phyloP scores from a whole-genome alignment of 768 basidiomycete genomes.

The Pleurotus eryngii region DNA sequence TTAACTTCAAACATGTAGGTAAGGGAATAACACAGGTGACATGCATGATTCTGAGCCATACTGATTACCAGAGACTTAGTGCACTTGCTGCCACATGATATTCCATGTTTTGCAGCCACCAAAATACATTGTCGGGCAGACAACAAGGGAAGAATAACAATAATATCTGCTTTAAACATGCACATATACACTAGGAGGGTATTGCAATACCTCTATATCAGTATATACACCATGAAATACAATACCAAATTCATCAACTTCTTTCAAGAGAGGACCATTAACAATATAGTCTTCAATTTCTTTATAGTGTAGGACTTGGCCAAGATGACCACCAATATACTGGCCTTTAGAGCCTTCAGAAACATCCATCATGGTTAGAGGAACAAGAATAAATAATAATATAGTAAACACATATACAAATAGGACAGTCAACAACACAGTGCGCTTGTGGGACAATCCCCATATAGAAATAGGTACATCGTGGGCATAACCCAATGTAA shows the following conservation, averaged over 20 bases:
- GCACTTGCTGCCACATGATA: neutral
- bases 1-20: neutral
- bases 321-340: neutral
- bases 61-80: neutral
- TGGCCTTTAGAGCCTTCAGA: no score
- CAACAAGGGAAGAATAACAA: neutral
- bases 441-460: no score
- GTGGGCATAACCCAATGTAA: no score
- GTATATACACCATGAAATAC: neutral
- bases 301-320: neutral
- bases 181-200: neutral
- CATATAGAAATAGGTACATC: no score
- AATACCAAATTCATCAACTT: neutral
- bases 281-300: neutral
- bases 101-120: neutral
- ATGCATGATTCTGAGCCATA: neutral
- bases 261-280: neutral
- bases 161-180: neutral
- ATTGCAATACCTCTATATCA: neutral
- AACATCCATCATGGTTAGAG: no score
- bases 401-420: no score
- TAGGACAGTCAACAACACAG: no score
- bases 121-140: neutral
- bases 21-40: neutral
- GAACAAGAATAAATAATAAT: no score